phyloP scores from a whole-genome alignment of 108 stramenopile genomes.

The Ochromonas danica region DNA sequence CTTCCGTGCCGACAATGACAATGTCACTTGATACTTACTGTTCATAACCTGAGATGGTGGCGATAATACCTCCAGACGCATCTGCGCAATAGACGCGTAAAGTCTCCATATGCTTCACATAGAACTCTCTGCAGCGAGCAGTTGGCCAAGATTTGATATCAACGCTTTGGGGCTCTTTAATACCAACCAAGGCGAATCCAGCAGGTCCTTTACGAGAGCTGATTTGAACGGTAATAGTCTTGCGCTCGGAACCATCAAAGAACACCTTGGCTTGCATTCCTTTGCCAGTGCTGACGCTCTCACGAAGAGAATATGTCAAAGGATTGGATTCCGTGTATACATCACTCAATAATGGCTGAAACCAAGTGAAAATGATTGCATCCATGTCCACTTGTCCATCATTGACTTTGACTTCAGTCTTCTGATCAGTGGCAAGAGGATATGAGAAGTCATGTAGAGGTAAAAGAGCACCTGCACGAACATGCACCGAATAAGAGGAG shows the following conservation, averaged over 20 bases:
- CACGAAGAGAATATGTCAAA: background rate
- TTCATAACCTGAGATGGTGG: too few relatives aligned
- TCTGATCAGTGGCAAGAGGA: too few relatives aligned
- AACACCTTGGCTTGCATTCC: background rate
- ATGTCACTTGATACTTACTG: too few relatives aligned
- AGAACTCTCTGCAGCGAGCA: background rate
- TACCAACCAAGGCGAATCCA: background rate
- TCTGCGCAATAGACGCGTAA: background rate
- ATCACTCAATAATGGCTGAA: background rate
- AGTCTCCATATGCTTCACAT: background rate
- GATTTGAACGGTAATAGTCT: background rate
- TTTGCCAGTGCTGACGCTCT: background rate
- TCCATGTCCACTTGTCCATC: background rate
- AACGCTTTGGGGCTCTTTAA: background rate
- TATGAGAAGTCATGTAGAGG: conserved; percentile 10
- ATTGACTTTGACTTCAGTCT: too few relatives aligned
- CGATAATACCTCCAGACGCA: background rate
- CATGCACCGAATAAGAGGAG: conserved; percentile 16
- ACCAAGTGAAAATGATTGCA: background rate
- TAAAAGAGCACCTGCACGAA: background rate
- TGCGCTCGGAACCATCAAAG: background rate
- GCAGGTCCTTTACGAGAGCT: background rate
- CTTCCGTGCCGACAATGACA: too few relatives aligned
- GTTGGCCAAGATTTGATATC: background rate
- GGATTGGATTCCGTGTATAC: background rate